phyloP scores from a whole-genome alignment of 768 basidiomycete species.

The Boletus fagicola region DNA sequence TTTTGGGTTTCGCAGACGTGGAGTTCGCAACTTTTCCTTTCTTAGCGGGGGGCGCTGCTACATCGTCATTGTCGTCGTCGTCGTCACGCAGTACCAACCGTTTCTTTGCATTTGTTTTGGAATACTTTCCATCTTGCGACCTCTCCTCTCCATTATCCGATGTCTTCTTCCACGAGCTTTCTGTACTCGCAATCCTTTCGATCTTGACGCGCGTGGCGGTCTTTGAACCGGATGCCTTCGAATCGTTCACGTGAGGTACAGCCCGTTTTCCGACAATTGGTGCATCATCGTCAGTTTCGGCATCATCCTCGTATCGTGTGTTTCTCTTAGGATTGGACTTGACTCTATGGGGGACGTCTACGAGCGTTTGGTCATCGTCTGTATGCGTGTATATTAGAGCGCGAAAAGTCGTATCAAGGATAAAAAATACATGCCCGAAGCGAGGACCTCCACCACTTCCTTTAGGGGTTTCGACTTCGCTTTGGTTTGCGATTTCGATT shows the following conservation, averaged over 20 bases:
- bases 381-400: background rate
- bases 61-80: background rate
- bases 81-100: slow-evolving; percentile 5
- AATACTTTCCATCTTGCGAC: background rate
- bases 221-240: background rate
- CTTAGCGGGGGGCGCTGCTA: slow-evolving; percentile 11
- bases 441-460: slow-evolving; percentile 5
- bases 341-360: slow-evolving; percentile 20
- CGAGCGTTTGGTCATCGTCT: slow-evolving; percentile 31
- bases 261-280: background rate
- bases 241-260: background rate
- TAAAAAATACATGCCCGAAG: slow-evolving; percentile 14
- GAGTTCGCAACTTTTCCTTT: slow-evolving; percentile 10
- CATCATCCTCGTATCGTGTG: background rate
- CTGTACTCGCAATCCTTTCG: background rate
- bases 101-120: slow-evolving; percentile 4
- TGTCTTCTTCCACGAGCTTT: background rate
- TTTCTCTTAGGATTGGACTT: background rate
- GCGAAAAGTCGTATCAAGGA: background rate
- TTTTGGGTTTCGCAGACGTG: background rate
- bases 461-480: slow-evolving; percentile 7
- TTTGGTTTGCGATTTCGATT: slow-evolving; percentile 7
- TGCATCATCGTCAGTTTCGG: slow-evolving; percentile 1
- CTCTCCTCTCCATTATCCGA: background rate
- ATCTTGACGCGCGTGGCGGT: background rate